Evolutionary conservation across 192 early-diverging fungal genomes (phyloP).

Genomic region (Backusella morwellensis): DNA sequence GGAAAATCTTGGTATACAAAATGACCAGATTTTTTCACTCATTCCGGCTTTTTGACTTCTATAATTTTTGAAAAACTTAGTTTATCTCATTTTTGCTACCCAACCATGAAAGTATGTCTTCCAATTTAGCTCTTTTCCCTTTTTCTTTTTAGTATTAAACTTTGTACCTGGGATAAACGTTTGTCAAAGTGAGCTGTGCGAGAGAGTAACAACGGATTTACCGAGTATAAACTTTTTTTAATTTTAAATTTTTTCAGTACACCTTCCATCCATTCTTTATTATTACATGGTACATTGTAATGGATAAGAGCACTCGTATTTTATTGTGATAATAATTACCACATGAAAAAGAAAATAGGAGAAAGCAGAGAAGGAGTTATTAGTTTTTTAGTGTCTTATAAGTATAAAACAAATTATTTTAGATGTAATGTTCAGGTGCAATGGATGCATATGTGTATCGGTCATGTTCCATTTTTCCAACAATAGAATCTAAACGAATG

Average conservation of each 20-base stretch:
- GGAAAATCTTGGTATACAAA: neutral
- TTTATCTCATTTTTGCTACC: neutral
- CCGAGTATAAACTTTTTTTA: neutral
- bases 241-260: neutral
- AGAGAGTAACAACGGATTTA: neutral
- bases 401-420: neutral
- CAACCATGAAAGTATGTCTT: neutral
- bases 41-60: neutral
- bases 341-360: too few relatives aligned
- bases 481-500: neutral
- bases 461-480: constrained; percentile 2
- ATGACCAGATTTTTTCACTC: neutral
- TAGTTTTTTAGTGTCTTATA: neutral
- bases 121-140: neutral
- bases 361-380: too few relatives aligned
- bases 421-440: neutral
- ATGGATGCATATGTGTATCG: neutral
- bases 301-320: too few relatives aligned
- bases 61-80: neutral
- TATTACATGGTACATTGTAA: too few relatives aligned
- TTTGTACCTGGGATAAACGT: neutral
- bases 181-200: neutral
- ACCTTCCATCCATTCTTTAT: neutral
- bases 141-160: neutral
- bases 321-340: too few relatives aligned